Percentiles rank a stretch among this genome's conserved stretches.
phyloP scores from a whole-genome alignment of 2,329 filamentous ascomycete species.

The Xylaria multiplex region DNA sequence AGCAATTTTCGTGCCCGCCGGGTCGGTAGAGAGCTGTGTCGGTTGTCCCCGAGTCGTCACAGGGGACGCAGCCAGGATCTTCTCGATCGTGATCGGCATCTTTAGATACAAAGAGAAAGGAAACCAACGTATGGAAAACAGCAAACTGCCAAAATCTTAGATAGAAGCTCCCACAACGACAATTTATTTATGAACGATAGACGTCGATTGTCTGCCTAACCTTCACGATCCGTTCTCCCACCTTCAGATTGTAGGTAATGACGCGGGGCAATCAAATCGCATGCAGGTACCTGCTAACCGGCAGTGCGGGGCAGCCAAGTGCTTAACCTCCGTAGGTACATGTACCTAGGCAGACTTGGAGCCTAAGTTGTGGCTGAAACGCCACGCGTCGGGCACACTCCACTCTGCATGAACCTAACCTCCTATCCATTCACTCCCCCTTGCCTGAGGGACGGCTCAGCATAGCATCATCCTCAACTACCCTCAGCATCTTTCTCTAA shows the following conservation, averaged over 20 bases:
- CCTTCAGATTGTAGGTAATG: constrained; percentile 20
- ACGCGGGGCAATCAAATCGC: constrained; percentile 24
- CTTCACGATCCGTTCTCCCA: constrained; percentile 4
- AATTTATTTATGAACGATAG: not conserved
- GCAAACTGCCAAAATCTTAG: constrained; percentile 12
- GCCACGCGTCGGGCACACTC: constrained; percentile 32
- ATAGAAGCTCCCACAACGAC: not conserved
- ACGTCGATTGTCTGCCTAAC: constrained; percentile 20
- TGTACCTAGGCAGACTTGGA: not conserved
- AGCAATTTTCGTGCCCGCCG: constrained; percentile 89
- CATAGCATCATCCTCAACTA: not conserved
- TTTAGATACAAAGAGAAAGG: not conserved
- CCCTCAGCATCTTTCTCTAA: too few relatives aligned
- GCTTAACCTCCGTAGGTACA: too few relatives aligned
- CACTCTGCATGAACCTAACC: too few relatives aligned
- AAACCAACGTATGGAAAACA: not conserved
- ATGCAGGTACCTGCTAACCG: constrained; percentile 27
- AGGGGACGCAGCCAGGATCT: constrained; percentile 86
- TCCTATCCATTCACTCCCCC: too few relatives aligned
- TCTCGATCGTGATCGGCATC: constrained; percentile 67
- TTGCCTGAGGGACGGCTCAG: too few relatives aligned
- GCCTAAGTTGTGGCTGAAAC: constrained; percentile 41
- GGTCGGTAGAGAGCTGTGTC: constrained; percentile 86
- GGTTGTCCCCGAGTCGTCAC: constrained; percentile 85
- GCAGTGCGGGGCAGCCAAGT: constrained; percentile 20